A percentile compares a stretch with the other conserved stretches of the same genome.
Conservation (phyloP, 1,284 basidiomycete species). For the Trametes versicolor region DNA sequence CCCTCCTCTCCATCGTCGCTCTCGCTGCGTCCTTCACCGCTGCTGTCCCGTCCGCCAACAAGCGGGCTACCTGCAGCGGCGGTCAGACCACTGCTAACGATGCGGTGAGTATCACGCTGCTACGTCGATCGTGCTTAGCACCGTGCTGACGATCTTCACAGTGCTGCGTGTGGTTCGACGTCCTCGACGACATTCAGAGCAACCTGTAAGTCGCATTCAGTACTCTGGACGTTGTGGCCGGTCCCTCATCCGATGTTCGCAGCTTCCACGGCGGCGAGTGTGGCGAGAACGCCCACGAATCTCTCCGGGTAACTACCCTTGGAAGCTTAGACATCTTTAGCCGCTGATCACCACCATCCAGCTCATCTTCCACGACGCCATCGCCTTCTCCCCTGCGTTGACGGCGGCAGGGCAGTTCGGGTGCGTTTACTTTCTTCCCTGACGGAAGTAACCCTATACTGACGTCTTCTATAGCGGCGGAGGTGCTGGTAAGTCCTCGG, state of each 20-base stretch:
- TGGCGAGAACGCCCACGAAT: conserved; percentile 42
- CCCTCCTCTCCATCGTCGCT: conserved; percentile 20
- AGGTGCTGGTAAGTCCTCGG: conserved; percentile 35
- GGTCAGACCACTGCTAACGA: conserved; percentile 44
- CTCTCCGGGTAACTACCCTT: conserved; percentile 22
- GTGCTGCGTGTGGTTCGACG: conserved; percentile 32
- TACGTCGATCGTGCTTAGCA: background rate
- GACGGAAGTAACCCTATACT: background rate
- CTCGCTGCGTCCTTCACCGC: conserved; percentile 23
- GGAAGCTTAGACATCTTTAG: background rate
- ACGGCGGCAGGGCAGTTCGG: conserved; percentile 36
- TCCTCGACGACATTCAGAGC: conserved; percentile 29
- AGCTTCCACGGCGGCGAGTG: conserved; percentile 31
- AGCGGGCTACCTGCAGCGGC: conserved; percentile 33
- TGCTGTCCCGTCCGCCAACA: conserved; percentile 28
- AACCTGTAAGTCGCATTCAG: conserved; percentile 13
- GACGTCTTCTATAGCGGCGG: conserved; percentile 35
- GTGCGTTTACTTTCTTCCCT: conserved; percentile 21
- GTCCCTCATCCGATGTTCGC: background rate
- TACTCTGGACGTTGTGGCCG: too few relatives aligned
- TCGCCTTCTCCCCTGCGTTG: conserved; percentile 39
- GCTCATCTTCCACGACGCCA: conserved; percentile 41
- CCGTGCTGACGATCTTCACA: background rate
- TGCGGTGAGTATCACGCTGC: conserved; percentile 33
- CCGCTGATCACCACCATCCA: conserved; percentile 17